Evolutionary conservation across 129 eudicot genomes (phyloP), one percentile per base, ranked within the genome.

Genomic region (Ambrosia artemisiifolia): DNA sequence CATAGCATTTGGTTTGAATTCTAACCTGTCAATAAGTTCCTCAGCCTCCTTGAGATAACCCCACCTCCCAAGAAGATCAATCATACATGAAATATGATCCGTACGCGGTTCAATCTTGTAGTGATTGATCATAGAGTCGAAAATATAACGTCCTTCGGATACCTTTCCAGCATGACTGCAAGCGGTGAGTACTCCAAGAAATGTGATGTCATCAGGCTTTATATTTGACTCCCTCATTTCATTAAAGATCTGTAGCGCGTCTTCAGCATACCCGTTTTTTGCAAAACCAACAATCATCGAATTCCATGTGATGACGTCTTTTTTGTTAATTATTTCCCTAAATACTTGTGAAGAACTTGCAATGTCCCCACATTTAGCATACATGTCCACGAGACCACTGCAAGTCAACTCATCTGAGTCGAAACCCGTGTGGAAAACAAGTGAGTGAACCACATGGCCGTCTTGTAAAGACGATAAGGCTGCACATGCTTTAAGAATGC

Each of bases 311-410:
- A 94, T 81, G 24, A 94, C 89, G 48, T 86, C 96, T 49, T 79
- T 65, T 77, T 84, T 90, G 66, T 55, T 33, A 16, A 69, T 47
- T 76, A 94, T 84, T 83, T 94, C 98, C 30, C 34, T 42, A 55
- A 94, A 94, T 10, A 90, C 84, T 56, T 79, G 84, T 9, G 78
- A 54, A 19, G 97, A 86, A 71, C 91, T 84, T 65, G 63, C 62
- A 51, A 94, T 81, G 56, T 87, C 97, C n/a, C 98, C 97, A 57
- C 98, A 90, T 78, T 94, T 94, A 32, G 98, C 96, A 79, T 94
- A 94, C 98, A 90, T 94, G 81, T 94, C 97, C 11, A 94, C 78
- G 34, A 94, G 84, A 9, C 86, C 91, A 76, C 98, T 87, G 30
- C 93, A 74, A n/a, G 92, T 91, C 71, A 84, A 77, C 81, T 90